Conservation (phyloP, 208 protist species). For the Acanthamoeba castellanii region DNA sequence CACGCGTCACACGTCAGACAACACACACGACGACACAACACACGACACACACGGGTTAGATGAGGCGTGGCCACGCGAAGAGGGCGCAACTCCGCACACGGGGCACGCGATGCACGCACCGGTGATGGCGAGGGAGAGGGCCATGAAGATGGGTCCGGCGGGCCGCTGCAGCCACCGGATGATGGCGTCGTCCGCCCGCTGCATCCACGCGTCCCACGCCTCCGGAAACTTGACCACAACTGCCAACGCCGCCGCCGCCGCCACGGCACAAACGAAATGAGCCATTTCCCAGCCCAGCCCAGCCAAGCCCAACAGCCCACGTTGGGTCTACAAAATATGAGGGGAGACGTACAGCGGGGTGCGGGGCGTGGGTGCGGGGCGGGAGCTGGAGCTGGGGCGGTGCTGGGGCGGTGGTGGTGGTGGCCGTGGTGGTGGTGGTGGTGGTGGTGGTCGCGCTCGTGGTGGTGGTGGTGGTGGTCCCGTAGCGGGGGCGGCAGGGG, state of each 20-base stretch:
- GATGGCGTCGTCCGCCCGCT: constrained; percentile 71
- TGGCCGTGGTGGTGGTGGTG: background rate
- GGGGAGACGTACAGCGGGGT: background rate
- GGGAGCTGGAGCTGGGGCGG: background rate
- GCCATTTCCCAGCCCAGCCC: no score
- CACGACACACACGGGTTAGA: background rate
- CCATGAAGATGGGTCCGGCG: background rate
- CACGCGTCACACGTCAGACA: constrained; percentile 52
- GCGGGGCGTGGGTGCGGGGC: background rate
- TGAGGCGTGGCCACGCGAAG: background rate
- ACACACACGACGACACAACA: constrained; percentile 16
- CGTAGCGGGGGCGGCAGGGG: background rate
- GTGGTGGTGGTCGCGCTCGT: background rate
- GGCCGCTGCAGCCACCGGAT: constrained; percentile 67
- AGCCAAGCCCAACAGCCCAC: no score
- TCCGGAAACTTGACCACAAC: constrained; percentile 78
- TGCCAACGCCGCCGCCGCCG: background rate
- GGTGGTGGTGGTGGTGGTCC: background rate
- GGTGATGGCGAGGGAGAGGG: background rate
- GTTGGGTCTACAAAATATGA: background rate
- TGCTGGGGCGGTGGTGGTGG: background rate
- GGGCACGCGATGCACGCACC: background rate
- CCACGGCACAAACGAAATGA: background rate
- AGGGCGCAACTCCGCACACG: no score
- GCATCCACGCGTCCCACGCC: constrained; percentile 72